Evolutionary conservation across 1,284 basidiomycete genomes (phyloP).

Genomic region (Calocybe gambosa): DNA sequence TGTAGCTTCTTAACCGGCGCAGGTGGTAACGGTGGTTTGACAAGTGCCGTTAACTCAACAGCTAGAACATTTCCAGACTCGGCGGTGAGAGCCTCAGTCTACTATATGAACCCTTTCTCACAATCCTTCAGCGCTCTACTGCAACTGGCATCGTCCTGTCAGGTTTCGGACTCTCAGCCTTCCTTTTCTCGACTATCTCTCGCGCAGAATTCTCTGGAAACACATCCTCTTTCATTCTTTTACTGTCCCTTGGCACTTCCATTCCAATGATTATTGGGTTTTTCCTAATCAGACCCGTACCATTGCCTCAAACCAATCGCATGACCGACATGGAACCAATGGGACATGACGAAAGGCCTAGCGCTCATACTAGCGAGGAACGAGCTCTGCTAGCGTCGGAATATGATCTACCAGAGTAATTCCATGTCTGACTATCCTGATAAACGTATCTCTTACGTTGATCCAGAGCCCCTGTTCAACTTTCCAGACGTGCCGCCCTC

Average conservation of each 20-base stretch:
- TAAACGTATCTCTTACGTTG: not conserved
- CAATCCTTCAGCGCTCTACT: conserved; percentile 25
- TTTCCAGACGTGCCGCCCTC: conserved; percentile 11
- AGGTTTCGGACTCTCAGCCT: conserved; percentile 37
- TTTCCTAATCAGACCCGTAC: conserved; percentile 33
- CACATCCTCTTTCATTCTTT: conserved; percentile 32
- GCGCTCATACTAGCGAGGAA: not conserved
- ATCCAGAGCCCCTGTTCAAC: not conserved
- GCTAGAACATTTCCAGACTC: conserved; percentile 48
- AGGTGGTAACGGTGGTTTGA: conserved; percentile 46
- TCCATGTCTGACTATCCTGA: not conserved
- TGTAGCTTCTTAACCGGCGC: conserved; percentile 48
- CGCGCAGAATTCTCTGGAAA: conserved; percentile 32
- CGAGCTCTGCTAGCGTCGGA: conserved; percentile 7
- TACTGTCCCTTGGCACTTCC: conserved; percentile 34
- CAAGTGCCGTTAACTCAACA: conserved; percentile 45
- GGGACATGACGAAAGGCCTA: conserved; percentile 2
- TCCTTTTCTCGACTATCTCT: conserved; percentile 35
- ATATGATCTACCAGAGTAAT: conserved; percentile 7
- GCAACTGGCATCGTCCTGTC: conserved; percentile 35
- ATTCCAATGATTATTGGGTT: conserved; percentile 37
- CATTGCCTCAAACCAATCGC: conserved; percentile 24
- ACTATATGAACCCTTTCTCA: not conserved
- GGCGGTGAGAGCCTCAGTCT: conserved; percentile 22
- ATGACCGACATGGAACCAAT: conserved; percentile 6